Evolutionary conservation across 179 eudicot species (phyloP), one percentile per base, ranked within the genome.

Genomic region (Drosera spatulata): DNA sequence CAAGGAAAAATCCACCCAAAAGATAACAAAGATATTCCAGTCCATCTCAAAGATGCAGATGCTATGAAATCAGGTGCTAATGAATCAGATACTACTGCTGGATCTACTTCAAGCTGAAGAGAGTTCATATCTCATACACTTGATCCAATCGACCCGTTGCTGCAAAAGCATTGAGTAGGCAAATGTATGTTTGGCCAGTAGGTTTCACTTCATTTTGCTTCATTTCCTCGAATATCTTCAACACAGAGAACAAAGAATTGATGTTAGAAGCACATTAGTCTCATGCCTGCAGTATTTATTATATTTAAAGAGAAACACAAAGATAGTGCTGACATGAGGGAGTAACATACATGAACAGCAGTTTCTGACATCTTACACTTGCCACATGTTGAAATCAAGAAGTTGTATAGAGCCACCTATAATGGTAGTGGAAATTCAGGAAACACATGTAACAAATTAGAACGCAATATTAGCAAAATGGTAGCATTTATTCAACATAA

Each of bases 151-250:
- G 75, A 14, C 98, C 98, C 50, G 81, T 53, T 53, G 87, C 73
- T 59, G 98, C 98, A 73, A 83, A 91, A 45, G 98, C 87, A 79
- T 81, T 85, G 51, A 91, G 88, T 56, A 91, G 81, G 72, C 98
- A 91, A 62, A 91, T 77, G 79, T 44, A 91, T 60, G 98, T 91
- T 67, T 88, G 91, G 50, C 87, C 98, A 66, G 85, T 91, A 64
- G 95, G 95, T 73, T 84, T 91, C 77, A 91, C 95, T 69, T 80
- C 96, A 76, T 68, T 84, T 72, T 72, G 80, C 79, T 88, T 91
- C 95, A 91, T 88, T 79, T 91, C 96, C 65, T 88, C 98, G 52
- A 86, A 76, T 38, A 91, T 70, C 98, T 91, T 70, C 78, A 71
- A 64, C 44, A 51, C 66, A 64, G 69, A 55, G 63, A 68, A 53